Base-by-base conservation (phyloP, 1,284 basidiomycete species). In the Malassezia yamatoensis region DNA sequence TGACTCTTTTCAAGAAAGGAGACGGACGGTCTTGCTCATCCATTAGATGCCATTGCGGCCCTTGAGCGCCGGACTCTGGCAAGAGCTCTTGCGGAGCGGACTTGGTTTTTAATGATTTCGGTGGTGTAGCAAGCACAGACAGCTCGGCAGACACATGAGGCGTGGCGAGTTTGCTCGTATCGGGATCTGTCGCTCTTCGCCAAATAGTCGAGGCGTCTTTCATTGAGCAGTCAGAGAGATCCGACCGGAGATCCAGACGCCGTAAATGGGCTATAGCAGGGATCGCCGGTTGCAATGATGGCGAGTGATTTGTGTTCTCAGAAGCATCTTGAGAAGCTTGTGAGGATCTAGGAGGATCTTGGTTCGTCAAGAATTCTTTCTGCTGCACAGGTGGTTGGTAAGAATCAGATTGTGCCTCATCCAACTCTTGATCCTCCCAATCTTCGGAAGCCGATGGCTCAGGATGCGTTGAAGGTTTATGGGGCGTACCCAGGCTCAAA, bases 1-100 rank as follows among this genome's bases (percentile, higher is more conserved):
- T 50, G 24, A 60, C 59, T 3, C 59, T 54, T 49, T 60, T 60
- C n/a, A 60, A 45, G 54, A 60, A 60, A 2, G 59, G 59, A 1
- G 59, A 60, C 2, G 59, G 59, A 15, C 48, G 51, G 11, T 57
- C 54, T 3, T 53, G 47, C 15, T 60, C 59, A 24, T 39, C 36
- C 21, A 21, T 32, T 12, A 54, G 49, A 36, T 38, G 53, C 57
- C 52, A 51, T 40, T 54, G 57, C 11, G 52, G 52, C 13, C 51
- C 57, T 10, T 39, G 37, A 10, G 48, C 51, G 5, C 24, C 24
- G 24, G 24, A 4, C 24, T 29, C 24, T 29, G 43, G 24, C 16
- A 43, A 32, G 7, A 12, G 33, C 16, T 54, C 16, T 9, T 21
- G 9, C 10, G 39, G 13, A 9, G 39, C 39, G 9, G 39, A 21